Conservation (phyloP, 306 rosid species). For the Castanea sativa region DNA sequence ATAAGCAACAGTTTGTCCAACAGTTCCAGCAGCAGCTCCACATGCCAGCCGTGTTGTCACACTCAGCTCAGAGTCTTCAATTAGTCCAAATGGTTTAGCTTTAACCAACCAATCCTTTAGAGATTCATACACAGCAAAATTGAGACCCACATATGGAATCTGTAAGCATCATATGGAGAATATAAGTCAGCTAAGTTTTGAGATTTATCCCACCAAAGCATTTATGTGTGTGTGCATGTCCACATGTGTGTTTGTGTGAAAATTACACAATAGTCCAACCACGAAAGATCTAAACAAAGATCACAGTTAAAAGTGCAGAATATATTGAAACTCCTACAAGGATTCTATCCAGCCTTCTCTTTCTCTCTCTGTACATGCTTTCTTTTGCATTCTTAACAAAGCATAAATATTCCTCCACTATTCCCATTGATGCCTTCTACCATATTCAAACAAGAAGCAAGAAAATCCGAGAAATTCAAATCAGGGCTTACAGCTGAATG, state of each 20-base stretch:
- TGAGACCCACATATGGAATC: constrained; percentile 98
- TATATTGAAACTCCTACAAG: neutral
- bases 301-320: neutral
- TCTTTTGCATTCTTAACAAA: too few relatives aligned
- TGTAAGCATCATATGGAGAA: constrained; percentile 29
- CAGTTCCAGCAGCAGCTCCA: constrained; percentile 97
- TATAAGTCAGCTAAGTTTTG: constrained; percentile 13
- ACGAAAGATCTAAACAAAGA: neutral
- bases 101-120: constrained; percentile 83
- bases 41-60: constrained; percentile 90
- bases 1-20: constrained; percentile 98
- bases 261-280: neutral
- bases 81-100: constrained; percentile 68
- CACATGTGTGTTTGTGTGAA: neutral
- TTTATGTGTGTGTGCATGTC: neutral
- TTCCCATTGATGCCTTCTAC: neutral
- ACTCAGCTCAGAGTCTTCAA: constrained; percentile 71
- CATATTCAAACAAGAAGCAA: neutral
- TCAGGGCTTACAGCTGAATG: neutral
- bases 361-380: too few relatives aligned
- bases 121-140: constrained; percentile 96
- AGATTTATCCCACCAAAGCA: neutral
- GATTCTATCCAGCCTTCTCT: neutral
- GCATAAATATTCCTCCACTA: too few relatives aligned
- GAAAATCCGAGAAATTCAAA: neutral